Percentiles rank a stretch among this genome's conserved stretches.
These are phyloP conservation scores for Jackrogersella minutella DNA, from an alignment of 495 filamentous ascomycete species.

Conservation along the genomic window DNA sequence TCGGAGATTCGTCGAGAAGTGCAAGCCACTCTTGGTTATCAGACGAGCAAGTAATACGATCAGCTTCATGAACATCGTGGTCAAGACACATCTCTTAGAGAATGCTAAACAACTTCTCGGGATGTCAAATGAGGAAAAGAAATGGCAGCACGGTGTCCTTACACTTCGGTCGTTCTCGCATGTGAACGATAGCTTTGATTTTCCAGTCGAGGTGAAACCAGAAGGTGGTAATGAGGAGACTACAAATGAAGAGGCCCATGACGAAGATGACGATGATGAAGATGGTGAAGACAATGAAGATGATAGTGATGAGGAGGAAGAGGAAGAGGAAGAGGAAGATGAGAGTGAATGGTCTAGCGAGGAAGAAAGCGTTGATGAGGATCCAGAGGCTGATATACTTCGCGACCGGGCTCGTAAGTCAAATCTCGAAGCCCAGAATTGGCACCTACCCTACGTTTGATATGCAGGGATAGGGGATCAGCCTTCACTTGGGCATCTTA, in stretches of 20 bases:
- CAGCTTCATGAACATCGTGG: conserved; percentile 45
- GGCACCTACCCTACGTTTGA: no score
- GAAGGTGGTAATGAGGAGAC: conserved; percentile 15
- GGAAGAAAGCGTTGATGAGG: conserved; percentile 18
- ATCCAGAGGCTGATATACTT: conserved; percentile 36
- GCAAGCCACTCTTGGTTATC: conserved; percentile 44
- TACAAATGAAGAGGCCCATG: neutral
- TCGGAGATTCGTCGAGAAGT: conserved; percentile 40
- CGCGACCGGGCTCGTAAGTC: conserved; percentile 32
- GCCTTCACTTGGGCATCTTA: neutral
- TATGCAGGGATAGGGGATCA: neutral
- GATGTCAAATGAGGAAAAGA: conserved; percentile 46
- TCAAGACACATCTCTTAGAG: conserved; percentile 47
- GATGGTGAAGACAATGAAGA: conserved; percentile 15
- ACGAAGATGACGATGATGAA: conserved; percentile 7
- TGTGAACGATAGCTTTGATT: conserved; percentile 41
- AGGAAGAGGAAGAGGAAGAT: conserved; percentile 21
- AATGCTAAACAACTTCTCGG: conserved; percentile 44
- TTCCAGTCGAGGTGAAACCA: conserved; percentile 8
- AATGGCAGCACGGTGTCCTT: conserved; percentile 52
- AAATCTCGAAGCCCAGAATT: neutral
- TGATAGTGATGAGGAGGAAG: conserved; percentile 22
- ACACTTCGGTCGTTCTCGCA: conserved; percentile 47
- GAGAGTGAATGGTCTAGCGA: conserved; percentile 30
- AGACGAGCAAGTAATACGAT: conserved; percentile 35